A percentile compares a stretch with the other conserved stretches of the same genome.
These are phyloP conservation scores for Fusarium nanum DNA, from an alignment of 2,329 filamentous ascomycete genomes.

Conservation along the genomic window DNA sequence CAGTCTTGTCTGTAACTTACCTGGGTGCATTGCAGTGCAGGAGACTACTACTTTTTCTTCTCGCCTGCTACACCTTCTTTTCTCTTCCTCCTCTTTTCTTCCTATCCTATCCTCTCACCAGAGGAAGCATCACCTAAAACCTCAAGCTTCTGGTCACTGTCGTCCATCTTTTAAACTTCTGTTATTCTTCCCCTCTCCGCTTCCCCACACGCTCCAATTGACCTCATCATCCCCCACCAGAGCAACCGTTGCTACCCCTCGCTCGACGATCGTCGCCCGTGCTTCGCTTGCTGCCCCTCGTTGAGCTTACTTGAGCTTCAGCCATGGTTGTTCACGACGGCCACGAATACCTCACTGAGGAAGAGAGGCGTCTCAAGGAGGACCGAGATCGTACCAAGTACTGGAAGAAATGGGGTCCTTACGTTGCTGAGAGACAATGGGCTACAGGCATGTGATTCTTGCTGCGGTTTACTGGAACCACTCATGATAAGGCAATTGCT, in stretches of 20 bases:
- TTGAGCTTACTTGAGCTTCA: conserved; percentile 22
- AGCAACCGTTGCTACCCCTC: conserved; percentile 37
- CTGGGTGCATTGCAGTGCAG: conserved; percentile 2
- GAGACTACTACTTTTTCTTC: conserved; percentile 14
- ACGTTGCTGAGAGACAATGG: conserved; percentile 95
- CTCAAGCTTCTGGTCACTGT: conserved; percentile 6
- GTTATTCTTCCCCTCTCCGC: conserved; percentile 21
- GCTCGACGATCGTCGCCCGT: conserved; percentile 41
- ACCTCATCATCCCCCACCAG: conserved; percentile 33
- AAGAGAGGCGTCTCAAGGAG: conserved; percentile 89
- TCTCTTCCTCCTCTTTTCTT: conserved; percentile 8
- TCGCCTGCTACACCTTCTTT: conserved; percentile 22
- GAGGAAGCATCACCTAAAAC: conserved; percentile 29
- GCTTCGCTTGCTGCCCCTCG: conserved; percentile 35
- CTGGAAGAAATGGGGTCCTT: conserved; percentile 99
- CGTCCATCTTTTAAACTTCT: conserved; percentile 15
- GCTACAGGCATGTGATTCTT: conserved; percentile 75
- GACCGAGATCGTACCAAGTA: conserved; percentile 87
- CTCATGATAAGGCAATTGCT: conserved; percentile 41
- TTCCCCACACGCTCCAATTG: conserved; percentile 40
- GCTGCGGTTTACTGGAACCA: conserved; percentile 3
- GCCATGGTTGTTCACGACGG: conserved; percentile 90
- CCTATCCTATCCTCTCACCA: conserved; percentile 12
- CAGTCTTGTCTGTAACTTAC: not conserved
- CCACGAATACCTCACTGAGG: conserved; percentile 86